These are phyloP conservation scores for Drechslerella coelobrocha DNA, from an alignment of 2,329 filamentous ascomycete genomes.

Conservation along the genomic window DNA sequence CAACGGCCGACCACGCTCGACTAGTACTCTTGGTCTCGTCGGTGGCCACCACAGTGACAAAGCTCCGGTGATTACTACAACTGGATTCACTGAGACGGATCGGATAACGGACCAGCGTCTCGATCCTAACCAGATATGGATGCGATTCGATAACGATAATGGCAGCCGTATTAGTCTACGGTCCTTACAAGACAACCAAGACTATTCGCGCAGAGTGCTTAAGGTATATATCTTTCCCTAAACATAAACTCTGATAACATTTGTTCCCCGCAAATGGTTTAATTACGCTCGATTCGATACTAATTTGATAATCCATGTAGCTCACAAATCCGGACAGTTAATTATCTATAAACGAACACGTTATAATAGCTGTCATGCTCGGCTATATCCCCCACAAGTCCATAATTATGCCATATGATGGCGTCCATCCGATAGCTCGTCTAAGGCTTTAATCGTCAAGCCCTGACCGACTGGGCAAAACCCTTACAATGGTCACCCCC, in stretches of 20 bases:
- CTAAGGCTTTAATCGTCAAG: background rate
- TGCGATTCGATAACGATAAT: slow-evolving; percentile 47
- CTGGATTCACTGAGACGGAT: slow-evolving; percentile 40
- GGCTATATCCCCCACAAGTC: background rate
- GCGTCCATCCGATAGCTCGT: background rate
- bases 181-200: slow-evolving; percentile 45
- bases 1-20: slow-evolving; percentile 39
- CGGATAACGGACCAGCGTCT: slow-evolving; percentile 46
- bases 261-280: no score
- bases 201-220: slow-evolving; percentile 48
- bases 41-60: slow-evolving; percentile 31
- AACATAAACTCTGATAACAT: no score
- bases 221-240: slow-evolving; percentile 44
- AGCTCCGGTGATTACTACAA: slow-evolving; percentile 25
- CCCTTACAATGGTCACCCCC: background rate
- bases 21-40: slow-evolving; percentile 47
- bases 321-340: slow-evolving; percentile 41
- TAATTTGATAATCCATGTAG: slow-evolving; percentile 26
- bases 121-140: slow-evolving; percentile 49
- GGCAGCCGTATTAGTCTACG: slow-evolving; percentile 43
- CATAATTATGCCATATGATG: background rate
- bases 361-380: slow-evolving; percentile 7
- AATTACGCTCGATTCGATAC: slow-evolving; percentile 8
- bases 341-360: slow-evolving; percentile 14
- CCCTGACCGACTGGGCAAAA: background rate